phyloP scores from a whole-genome alignment of 768 basidiomycete species.

The Pisolithus marmoratus region DNA sequence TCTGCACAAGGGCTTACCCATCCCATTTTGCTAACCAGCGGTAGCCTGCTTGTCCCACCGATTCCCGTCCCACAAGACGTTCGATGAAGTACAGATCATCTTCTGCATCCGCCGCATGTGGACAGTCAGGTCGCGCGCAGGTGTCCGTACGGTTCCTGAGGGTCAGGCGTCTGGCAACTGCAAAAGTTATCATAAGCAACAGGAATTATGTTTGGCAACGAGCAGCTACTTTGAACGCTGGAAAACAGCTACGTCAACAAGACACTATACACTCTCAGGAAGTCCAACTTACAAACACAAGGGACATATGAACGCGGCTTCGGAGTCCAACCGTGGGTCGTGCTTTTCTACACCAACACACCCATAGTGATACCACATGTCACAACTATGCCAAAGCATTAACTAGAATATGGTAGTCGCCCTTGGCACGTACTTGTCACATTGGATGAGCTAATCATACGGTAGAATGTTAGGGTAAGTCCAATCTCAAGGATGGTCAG shows the following conservation, averaged over 20 bases:
- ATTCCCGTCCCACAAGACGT: conserved; percentile 23
- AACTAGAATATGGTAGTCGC: neutral
- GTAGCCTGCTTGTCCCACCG: conserved; percentile 7
- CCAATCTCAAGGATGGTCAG: neutral
- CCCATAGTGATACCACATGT: conserved; percentile 47
- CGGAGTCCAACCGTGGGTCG: conserved; percentile 32
- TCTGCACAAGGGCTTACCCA: conserved; percentile 15
- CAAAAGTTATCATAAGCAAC: neutral
- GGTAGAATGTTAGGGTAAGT: neutral
- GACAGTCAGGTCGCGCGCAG: conserved; percentile 24
- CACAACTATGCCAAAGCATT: conserved; percentile 26
- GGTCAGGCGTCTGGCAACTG: conserved; percentile 14
- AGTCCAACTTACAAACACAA: conserved; percentile 29
- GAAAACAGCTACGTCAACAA: neutral
- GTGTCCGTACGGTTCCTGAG: conserved; percentile 3
- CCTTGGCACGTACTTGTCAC: conserved; percentile 25
- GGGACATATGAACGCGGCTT: conserved; percentile 36
- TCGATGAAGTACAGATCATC: conserved; percentile 21
- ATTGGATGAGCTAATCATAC: conserved; percentile 28
- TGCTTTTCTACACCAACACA: conserved; percentile 37
- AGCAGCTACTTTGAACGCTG: conserved; percentile 11
- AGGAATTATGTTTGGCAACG: neutral
- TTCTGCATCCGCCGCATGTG: conserved; percentile 4
- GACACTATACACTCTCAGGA: neutral
- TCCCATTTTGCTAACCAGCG: conserved; percentile 31